phyloP scores from a whole-genome alignment of 495 filamentous ascomycete species.

The Friedmanniomyces simplex region DNA sequence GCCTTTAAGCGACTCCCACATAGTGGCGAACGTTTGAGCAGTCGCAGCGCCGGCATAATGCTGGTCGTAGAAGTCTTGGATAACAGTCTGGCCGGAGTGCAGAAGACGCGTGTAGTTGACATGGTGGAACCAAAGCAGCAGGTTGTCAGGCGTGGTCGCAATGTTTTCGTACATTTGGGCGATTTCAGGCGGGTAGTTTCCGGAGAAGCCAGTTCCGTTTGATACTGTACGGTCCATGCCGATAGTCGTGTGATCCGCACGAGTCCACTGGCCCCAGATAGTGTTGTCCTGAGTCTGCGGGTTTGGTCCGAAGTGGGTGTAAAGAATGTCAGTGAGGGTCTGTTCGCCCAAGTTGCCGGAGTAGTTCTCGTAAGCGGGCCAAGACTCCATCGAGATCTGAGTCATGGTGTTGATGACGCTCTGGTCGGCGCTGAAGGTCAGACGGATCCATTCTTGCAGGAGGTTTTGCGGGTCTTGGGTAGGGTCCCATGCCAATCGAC shows the following conservation, averaged over 20 bases:
- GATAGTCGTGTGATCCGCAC: constrained; percentile 46
- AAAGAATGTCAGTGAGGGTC: constrained; percentile 57
- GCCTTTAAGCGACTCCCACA: constrained; percentile 45
- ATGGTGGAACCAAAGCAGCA: constrained; percentile 69
- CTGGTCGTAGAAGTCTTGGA: constrained; percentile 67
- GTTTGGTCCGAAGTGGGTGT: constrained; percentile 57
- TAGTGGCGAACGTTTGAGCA: constrained; percentile 45
- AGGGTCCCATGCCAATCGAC: constrained; percentile 55
- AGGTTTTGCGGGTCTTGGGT: constrained; percentile 36
- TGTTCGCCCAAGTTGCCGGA: constrained; percentile 61
- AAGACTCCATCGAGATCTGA: constrained; percentile 56
- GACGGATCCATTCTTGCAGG: constrained; percentile 53
- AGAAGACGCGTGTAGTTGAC: constrained; percentile 57
- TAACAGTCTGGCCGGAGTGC: constrained; percentile 56
- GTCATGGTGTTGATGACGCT: constrained; percentile 48
- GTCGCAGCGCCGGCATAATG: constrained; percentile 53
- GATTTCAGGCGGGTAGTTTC: constrained; percentile 55
- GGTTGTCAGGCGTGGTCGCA: constrained; percentile 56
- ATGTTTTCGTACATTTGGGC: constrained; percentile 47
- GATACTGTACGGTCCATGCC: constrained; percentile 63
- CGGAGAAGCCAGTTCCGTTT: constrained; percentile 55
- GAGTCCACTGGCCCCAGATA: constrained; percentile 64
- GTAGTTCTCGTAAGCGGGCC: constrained; percentile 63
- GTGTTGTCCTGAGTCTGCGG: constrained; percentile 58
- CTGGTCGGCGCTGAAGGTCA: constrained; percentile 50